Evolutionary conservation across 2,329 filamentous ascomycete genomes (phyloP).

Genomic region (Aspergillus aculeatus): DNA sequence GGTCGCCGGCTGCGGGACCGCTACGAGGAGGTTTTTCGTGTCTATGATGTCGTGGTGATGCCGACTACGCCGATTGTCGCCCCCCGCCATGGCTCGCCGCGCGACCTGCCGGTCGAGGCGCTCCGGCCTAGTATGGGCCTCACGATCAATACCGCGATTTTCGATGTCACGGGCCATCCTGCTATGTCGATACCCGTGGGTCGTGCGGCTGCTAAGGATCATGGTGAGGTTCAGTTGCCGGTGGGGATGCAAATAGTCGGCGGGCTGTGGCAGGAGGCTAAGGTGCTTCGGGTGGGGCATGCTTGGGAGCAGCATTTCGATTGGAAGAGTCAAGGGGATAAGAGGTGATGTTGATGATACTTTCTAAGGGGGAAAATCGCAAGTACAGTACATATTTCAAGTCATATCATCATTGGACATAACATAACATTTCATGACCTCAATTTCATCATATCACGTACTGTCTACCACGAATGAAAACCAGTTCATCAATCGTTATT

Average conservation of each 20-base stretch:
- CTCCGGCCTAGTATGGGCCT: slow-evolving; percentile 48
- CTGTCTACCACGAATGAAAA: no score
- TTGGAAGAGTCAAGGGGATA: slow-evolving; percentile 21
- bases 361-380: not conserved
- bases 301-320: slow-evolving; percentile 26
- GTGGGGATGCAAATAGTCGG: slow-evolving; percentile 59
- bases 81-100: slow-evolving; percentile 22
- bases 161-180: slow-evolving; percentile 59
- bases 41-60: slow-evolving; percentile 44
- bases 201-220: slow-evolving; percentile 34
- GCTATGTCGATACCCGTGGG: slow-evolving; percentile 55
- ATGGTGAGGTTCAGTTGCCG: slow-evolving; percentile 40
- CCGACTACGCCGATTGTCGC: slow-evolving; percentile 36
- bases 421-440: no score
- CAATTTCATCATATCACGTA: no score
- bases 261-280: slow-evolving; percentile 29
- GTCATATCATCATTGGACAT: not conserved
- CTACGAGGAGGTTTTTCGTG: slow-evolving; percentile 42
- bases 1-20: slow-evolving; percentile 38
- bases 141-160: slow-evolving; percentile 57
- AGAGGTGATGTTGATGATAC: not conserved
- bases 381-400: not conserved
- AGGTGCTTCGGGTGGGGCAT: slow-evolving; percentile 24
- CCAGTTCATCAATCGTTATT: not conserved
- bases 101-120: slow-evolving; percentile 26